Evolutionary conservation across 805 yeast species (phyloP).

Genomic region (Brettanomyces custersianus): DNA sequence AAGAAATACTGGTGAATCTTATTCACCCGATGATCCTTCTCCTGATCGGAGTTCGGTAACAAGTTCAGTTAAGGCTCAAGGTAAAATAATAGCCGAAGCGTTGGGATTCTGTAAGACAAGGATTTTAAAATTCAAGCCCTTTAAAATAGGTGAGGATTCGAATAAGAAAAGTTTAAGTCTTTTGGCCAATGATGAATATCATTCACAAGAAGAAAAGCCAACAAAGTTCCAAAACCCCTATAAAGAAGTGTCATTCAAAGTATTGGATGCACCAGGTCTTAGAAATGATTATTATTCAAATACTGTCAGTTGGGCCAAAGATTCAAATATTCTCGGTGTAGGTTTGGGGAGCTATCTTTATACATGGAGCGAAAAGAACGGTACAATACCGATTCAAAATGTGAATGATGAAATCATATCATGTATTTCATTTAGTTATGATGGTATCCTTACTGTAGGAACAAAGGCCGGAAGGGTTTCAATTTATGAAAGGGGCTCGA

Average conservation of each 20-base stretch:
- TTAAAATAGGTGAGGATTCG: conserved; percentile 1
- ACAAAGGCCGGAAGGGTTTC: conserved; percentile 47
- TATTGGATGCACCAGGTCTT: conserved; percentile 61
- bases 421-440: conserved; percentile 46
- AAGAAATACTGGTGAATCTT: too few species aligned
- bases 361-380: conserved; percentile 50
- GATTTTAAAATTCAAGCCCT: conserved; percentile 31
- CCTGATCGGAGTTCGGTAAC: too few species aligned
- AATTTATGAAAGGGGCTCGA: conserved; percentile 22
- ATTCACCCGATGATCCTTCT: too few species aligned
- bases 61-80: too few species aligned
- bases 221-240: neutral
- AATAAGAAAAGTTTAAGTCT: too few species aligned
- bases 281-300: conserved; percentile 74
- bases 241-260: conserved; percentile 35
- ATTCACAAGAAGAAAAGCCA: conserved; percentile 3
- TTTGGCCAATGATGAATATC: conserved; percentile 1
- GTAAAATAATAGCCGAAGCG: conserved; percentile 40
- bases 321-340: conserved; percentile 45
- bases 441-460: conserved; percentile 43
- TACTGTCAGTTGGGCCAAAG: conserved; percentile 61
- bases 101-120: conserved; percentile 34
- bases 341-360: conserved; percentile 54
- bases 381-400: conserved; percentile 36
- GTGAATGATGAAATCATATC: conserved; percentile 38